phyloP scores from a whole-genome alignment of 164 flowering plant genomes.

The Akebia trifoliata region DNA sequence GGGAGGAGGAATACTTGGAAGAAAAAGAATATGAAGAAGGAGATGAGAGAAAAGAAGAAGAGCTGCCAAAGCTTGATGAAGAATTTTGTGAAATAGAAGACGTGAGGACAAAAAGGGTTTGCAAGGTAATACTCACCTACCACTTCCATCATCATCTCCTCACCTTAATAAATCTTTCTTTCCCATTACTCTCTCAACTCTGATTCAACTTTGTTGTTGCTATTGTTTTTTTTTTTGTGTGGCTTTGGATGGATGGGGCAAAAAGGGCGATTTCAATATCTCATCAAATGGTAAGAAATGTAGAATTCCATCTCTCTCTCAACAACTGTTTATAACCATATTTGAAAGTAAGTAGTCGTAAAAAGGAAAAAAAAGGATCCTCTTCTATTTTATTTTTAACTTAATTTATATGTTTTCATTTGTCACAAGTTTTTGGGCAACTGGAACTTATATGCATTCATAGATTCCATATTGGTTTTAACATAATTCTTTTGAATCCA shows the following conservation, averaged over 20 bases:
- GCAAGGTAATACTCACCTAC: conserved; percentile 46
- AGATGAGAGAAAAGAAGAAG: conserved; percentile 19
- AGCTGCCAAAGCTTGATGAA: conserved; percentile 67
- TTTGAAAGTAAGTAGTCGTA: too few species aligned
- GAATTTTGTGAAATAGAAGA: conserved; percentile 89
- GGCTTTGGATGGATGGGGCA: conserved; percentile 7
- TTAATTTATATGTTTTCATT: too few species aligned
- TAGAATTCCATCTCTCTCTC: neutral
- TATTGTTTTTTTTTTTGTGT: conserved; percentile 6
- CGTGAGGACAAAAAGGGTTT: conserved; percentile 63
- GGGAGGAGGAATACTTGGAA: conserved; percentile 25
- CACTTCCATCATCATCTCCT: too few species aligned
- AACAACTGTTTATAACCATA: too few species aligned
- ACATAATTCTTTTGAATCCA: too few species aligned
- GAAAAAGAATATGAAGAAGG: conserved; percentile 24
- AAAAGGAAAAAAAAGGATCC: too few species aligned
- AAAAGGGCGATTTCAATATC: conserved; percentile 72
- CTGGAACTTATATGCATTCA: too few species aligned
- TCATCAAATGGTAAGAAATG: conserved; percentile 64
- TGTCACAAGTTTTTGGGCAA: too few species aligned
- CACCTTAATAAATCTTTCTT: neutral
- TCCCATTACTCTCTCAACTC: neutral
- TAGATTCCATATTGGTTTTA: too few species aligned
- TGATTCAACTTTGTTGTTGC: neutral
- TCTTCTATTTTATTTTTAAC: too few species aligned